Evolutionary conservation across 2,329 filamentous ascomycete species (phyloP).

Genomic region (Penicillium sumatraense): DNA sequence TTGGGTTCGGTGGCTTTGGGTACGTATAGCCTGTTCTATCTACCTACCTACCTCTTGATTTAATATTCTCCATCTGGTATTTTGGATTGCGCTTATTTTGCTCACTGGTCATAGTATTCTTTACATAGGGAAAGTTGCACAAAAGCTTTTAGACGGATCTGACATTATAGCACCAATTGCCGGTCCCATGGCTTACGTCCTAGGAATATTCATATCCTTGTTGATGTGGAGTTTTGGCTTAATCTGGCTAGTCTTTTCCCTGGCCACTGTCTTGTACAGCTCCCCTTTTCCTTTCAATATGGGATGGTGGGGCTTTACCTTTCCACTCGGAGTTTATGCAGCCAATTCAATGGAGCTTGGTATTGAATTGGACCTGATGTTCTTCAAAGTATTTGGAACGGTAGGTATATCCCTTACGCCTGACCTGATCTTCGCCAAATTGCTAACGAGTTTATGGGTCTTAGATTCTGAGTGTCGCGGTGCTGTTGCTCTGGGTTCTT

Average conservation of each 20-base stretch:
- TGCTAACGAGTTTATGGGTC: not conserved
- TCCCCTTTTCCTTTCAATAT: constrained; percentile 61
- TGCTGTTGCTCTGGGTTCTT: constrained; percentile 57
- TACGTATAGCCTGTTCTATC: constrained; percentile 23
- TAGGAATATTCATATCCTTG: constrained; percentile 59
- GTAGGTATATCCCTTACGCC: constrained; percentile 13
- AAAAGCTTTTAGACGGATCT: constrained; percentile 46
- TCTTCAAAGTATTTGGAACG: constrained; percentile 60
- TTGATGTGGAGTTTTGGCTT: constrained; percentile 63
- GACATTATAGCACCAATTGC: constrained; percentile 43
- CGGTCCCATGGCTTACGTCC: constrained; percentile 62
- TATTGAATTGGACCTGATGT: constrained; percentile 53
- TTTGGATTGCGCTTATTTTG: constrained; percentile 12
- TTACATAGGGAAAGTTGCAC: constrained; percentile 52
- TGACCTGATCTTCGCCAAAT: not conserved
- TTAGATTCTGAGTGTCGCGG: constrained; percentile 51
- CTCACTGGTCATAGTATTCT: constrained; percentile 49
- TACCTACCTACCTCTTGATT: too few species aligned
- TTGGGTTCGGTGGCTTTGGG: constrained; percentile 68
- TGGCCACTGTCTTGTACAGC: constrained; percentile 49
- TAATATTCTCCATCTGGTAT: not conserved
- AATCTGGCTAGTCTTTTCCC: constrained; percentile 60
- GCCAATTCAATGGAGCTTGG: constrained; percentile 46
- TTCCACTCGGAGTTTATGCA: constrained; percentile 58
- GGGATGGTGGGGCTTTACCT: constrained; percentile 65